These are phyloP conservation scores for Solanum pinnatisectum DNA, from an alignment of 257 asterid genomes.

Conservation along the genomic window DNA sequence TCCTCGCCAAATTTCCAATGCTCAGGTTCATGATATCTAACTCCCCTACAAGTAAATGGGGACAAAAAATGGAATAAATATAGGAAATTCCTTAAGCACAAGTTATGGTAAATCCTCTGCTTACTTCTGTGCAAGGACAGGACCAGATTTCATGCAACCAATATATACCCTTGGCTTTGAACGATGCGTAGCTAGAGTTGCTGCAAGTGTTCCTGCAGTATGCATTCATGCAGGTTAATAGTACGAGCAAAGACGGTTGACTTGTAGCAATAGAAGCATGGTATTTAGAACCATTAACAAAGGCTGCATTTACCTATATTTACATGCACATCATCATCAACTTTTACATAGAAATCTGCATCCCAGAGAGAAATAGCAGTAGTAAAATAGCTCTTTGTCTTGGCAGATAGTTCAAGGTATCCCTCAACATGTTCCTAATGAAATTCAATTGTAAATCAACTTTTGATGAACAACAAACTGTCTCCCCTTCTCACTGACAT, in stretches of 20 bases:
- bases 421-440: constrained; percentile 77
- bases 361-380: constrained; percentile 76
- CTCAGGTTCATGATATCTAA: constrained; percentile 85
- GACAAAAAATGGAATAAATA: background rate
- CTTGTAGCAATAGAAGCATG: background rate
- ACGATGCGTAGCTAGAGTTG: constrained; percentile 43
- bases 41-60: constrained; percentile 40
- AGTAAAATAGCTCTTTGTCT: constrained; percentile 65
- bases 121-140: constrained; percentile 48
- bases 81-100: background rate
- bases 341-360: constrained; percentile 86
- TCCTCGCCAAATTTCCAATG: constrained; percentile 88
- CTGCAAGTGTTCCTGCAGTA: constrained; percentile 39
- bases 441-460: background rate
- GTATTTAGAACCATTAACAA: background rate
- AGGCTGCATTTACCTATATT: constrained; percentile 44
- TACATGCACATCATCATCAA: constrained; percentile 82
- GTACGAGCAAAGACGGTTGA: background rate
- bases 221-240: background rate
- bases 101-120: background rate
- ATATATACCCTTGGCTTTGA: constrained; percentile 41
- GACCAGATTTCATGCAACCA: constrained; percentile 67
- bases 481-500: background rate
- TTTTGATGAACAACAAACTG: background rate
- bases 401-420: constrained; percentile 78